These are phyloP conservation scores for Penicillium sp. DNA, from an alignment of 2,329 filamentous ascomycete genomes.

Conservation along the genomic window DNA sequence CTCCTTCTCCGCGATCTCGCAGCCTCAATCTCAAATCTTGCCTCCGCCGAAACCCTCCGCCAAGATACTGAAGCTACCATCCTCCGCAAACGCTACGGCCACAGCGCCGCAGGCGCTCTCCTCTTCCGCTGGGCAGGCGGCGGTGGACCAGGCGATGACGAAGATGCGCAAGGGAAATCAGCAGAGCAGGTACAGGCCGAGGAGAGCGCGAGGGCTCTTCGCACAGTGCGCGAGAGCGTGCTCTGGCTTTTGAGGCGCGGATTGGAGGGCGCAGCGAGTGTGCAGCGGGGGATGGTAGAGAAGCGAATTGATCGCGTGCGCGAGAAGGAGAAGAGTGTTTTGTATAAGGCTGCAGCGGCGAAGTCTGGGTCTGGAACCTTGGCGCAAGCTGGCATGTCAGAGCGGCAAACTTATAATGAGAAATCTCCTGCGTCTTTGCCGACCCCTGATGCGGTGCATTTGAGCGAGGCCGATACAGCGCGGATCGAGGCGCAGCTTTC, in stretches of 20 bases:
- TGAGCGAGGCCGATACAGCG: slow-evolving; percentile 35
- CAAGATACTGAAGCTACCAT: slow-evolving; percentile 72
- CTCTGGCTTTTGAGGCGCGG: slow-evolving; percentile 77
- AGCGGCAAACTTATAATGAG: not conserved
- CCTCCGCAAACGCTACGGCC: slow-evolving; percentile 69
- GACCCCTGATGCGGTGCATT: slow-evolving; percentile 28
- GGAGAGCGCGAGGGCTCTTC: slow-evolving; percentile 64
- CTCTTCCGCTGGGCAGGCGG: slow-evolving; percentile 59
- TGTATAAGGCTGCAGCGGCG: slow-evolving; percentile 61
- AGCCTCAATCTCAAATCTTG: slow-evolving; percentile 73
- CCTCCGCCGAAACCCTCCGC: slow-evolving; percentile 78
- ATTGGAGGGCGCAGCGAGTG: slow-evolving; percentile 72
- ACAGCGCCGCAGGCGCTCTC: slow-evolving; percentile 46
- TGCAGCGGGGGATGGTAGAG: slow-evolving; percentile 92
- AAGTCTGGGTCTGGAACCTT: not conserved
- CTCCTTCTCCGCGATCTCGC: slow-evolving; percentile 82
- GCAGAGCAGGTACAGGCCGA: slow-evolving; percentile 73
- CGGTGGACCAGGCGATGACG: slow-evolving; percentile 37
- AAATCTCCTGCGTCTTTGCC: slow-evolving; percentile 1
- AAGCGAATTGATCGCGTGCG: slow-evolving; percentile 78
- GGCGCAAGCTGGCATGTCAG: not conserved
- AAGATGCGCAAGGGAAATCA: slow-evolving; percentile 47
- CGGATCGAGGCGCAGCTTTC: slow-evolving; percentile 63
- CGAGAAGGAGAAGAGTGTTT: slow-evolving; percentile 83
- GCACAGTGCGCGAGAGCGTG: slow-evolving; percentile 75